phyloP scores from a whole-genome alignment of 192 early-diverging fungal species.

The Diversispora eburnea region DNA sequence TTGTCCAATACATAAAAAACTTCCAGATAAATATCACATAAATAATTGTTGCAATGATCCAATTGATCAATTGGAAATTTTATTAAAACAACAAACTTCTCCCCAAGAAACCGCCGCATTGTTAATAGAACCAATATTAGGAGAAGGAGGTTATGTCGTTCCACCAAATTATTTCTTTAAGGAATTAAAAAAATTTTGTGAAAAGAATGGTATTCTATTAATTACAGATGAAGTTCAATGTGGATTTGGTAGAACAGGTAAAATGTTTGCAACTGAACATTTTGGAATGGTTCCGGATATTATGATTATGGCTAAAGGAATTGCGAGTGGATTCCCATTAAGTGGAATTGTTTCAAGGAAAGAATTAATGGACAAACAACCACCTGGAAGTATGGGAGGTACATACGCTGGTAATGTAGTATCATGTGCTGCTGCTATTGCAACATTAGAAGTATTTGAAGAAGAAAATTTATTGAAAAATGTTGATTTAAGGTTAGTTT shows the following conservation, averaged over 20 bases:
- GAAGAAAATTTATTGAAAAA: constrained; percentile 42
- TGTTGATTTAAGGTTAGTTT: constrained; percentile 33
- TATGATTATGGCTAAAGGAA: constrained; percentile 46
- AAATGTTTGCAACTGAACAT: constrained; percentile 47
- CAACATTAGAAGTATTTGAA: constrained; percentile 43
- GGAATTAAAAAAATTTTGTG: constrained; percentile 38
- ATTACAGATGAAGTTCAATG: constrained; percentile 45
- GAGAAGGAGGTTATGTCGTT: constrained; percentile 46
- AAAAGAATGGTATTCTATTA: constrained; percentile 40
- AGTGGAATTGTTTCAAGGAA: constrained; percentile 40
- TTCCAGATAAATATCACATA: constrained; percentile 31
- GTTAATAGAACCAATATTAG: constrained; percentile 41
- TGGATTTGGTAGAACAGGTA: constrained; percentile 46
- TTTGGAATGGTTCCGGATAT: constrained; percentile 39
- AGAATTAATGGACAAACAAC: constrained; percentile 42
- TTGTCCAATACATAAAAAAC: constrained; percentile 33
- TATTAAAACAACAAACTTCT: constrained; percentile 40
- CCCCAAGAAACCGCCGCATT: constrained; percentile 44
- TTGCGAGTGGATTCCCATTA: constrained; percentile 44
- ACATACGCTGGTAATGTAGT: constrained; percentile 43
- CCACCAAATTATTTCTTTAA: constrained; percentile 36
- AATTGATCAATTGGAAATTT: constrained; percentile 37
- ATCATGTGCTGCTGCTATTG: constrained; percentile 43
- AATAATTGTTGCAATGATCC: constrained; percentile 38
- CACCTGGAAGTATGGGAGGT: constrained; percentile 45